Base-by-base conservation (phyloP, 768 basidiomycete genomes). In the Cystofilobasidium bisporidii region DNA sequence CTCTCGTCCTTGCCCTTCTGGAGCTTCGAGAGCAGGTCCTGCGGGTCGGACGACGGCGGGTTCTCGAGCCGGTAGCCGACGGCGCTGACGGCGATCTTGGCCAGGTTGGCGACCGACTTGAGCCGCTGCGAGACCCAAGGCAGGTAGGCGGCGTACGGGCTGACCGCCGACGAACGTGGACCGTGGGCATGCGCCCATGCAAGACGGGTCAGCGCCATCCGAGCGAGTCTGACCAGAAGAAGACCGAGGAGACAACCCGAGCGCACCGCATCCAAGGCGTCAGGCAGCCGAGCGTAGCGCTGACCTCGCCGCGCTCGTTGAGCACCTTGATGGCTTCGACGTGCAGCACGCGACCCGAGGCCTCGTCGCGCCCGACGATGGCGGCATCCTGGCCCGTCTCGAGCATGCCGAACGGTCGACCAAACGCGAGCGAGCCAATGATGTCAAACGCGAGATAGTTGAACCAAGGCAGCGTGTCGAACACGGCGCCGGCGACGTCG, bases 331-430 rank as follows among this genome's bases (percentile, higher is more conserved):
- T 58, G 36, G 64, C 64, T 43, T 65, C 64, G n/a, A 65, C 64
- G 17, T 38, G 17, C 38, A 26, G 28, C 20, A 43, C 60, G 18
- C 12, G 20, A 3, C 56, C 64, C 6, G 11, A 12, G 3, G n/a
- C 61, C 20, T 50, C 61, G 28, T 33, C 53, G 14, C 36, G 36
- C 17, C 59, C 59, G 28, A 28, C 60, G 24, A 41, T 45, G 1
- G 87, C 88, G 12, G 83, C 80, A 73, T 92, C 89, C 62, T 83
- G 84, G 30, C 82, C 86, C 9, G 86, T 82, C 63, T 83, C 73
- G 69, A 93, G 80, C 91, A 94, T 94, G 22, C 89, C 89, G 72
- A 94, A 94, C 0, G 91, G 87, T 1, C 84, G 83, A 1, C 91
- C 91, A 72, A 92, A 92, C 0, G 70, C 59, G 64, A 72, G 66